Conservation (phyloP, 2,329 filamentous ascomycete genomes). For the Ophiosphaerella narmari region DNA sequence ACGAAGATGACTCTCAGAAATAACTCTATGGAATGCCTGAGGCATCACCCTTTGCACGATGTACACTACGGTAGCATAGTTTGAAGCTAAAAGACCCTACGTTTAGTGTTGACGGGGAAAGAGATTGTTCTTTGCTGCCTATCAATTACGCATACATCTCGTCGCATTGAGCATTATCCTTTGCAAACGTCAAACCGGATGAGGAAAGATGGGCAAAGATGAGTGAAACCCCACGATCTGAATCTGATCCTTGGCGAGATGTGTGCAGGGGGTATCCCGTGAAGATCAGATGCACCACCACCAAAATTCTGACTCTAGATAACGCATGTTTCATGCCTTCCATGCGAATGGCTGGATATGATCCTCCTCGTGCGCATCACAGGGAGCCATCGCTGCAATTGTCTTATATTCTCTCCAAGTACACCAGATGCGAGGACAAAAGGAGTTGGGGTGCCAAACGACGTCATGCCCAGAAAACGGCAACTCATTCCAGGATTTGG, state of each 20-base stretch:
- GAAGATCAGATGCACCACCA: neutral
- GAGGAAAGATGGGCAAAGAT: neutral
- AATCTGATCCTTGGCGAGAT: neutral
- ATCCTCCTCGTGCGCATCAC: neutral
- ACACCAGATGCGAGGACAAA: conserved; percentile 2
- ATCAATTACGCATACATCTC: neutral
- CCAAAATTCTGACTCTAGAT: neutral
- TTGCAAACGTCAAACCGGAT: neutral
- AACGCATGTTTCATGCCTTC: neutral
- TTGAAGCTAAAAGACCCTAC: neutral
- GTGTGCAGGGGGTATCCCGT: neutral
- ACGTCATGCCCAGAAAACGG: conserved; percentile 25
- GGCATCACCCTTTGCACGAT: too few relatives aligned
- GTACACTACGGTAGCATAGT: neutral
- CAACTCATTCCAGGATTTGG: conserved; percentile 15
- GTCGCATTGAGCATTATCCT: neutral
- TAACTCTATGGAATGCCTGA: too few relatives aligned
- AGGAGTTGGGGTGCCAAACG: conserved; percentile 24
- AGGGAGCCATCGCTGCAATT: too few relatives aligned
- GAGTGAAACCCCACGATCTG: neutral
- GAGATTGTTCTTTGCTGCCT: neutral
- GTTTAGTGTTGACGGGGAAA: neutral
- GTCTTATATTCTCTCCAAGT: too few relatives aligned
- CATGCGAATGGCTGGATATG: neutral
- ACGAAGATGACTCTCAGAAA: too few relatives aligned